A percentile compares a stretch with the other conserved stretches of the same genome.
These are phyloP conservation scores for Pseudognaphalium luteoalbum DNA, from an alignment of 129 eudicot genomes.

Conservation along the genomic window DNA sequence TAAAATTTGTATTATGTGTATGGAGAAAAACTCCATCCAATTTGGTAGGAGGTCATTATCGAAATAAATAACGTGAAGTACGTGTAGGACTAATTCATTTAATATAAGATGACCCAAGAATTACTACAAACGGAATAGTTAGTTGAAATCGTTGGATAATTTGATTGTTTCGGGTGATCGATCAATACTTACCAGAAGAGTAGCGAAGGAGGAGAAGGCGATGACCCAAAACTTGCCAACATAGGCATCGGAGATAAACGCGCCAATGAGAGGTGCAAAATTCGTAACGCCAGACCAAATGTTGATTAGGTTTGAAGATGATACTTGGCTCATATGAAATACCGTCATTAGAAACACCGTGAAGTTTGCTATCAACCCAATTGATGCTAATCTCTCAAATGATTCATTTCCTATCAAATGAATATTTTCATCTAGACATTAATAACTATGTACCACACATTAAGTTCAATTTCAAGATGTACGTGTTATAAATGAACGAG, in stretches of 20 bases:
- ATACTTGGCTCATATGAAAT: constrained; percentile 68
- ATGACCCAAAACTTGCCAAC: constrained; percentile 73
- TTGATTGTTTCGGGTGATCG: too few relatives aligned
- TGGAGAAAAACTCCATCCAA: too few relatives aligned
- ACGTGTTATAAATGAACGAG: background rate
- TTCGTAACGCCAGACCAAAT: constrained; percentile 62
- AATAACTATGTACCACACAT: background rate
- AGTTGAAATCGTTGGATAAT: too few relatives aligned
- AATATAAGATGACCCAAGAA: too few relatives aligned
- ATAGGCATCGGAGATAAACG: constrained; percentile 73
- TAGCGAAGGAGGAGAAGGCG: constrained; percentile 58
- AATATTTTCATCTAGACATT: background rate
- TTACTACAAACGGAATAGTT: too few relatives aligned
- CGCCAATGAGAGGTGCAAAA: constrained; percentile 79
- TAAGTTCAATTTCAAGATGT: background rate
- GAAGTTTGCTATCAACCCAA: constrained; percentile 75
- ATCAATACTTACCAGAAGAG: constrained; percentile 47
- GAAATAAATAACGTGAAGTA: too few relatives aligned
- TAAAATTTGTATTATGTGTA: too few relatives aligned
- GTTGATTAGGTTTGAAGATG: constrained; percentile 62
- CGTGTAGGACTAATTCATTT: too few relatives aligned
- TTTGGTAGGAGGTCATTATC: too few relatives aligned
- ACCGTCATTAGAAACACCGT: constrained; percentile 58
- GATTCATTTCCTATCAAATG: constrained; percentile 77
- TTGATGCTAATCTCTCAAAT: constrained; percentile 76